Conservation (phyloP, 345 rosid genomes). For the Conringia planisiliqua region DNA sequence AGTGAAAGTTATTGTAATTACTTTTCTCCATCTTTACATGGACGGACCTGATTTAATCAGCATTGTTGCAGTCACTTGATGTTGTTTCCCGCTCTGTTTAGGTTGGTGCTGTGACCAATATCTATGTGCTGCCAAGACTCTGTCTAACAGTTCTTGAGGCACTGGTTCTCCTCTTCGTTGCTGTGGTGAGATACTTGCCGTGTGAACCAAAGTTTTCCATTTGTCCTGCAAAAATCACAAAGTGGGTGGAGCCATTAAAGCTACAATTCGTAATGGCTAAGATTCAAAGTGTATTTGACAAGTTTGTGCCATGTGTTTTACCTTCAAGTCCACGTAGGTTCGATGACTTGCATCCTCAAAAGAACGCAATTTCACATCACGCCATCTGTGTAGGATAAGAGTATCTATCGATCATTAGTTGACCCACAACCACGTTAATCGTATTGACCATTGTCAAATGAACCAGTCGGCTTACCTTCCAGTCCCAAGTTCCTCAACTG, state of each 20-base stretch:
- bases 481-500: slow-evolving; percentile 91
- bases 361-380: slow-evolving; percentile 70
- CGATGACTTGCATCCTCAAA: slow-evolving; percentile 72
- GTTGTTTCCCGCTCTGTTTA: slow-evolving; percentile 66
- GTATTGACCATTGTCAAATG: background rate
- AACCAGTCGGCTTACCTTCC: slow-evolving; percentile 60
- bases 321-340: slow-evolving; percentile 89
- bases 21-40: slow-evolving; percentile 21
- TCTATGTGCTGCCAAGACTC: slow-evolving; percentile 80
- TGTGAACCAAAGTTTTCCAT: slow-evolving; percentile 98
- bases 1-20: slow-evolving; percentile 15
- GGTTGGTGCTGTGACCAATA: slow-evolving; percentile 82
- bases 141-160: slow-evolving; percentile 85
- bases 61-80: slow-evolving; percentile 30
- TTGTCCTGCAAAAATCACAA: slow-evolving; percentile 61
- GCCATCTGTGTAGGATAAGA: slow-evolving; percentile 69
- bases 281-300: background rate
- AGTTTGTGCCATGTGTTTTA: slow-evolving; percentile 16
- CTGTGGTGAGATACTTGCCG: slow-evolving; percentile 82
- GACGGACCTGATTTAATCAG: slow-evolving; percentile 23
- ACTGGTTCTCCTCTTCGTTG: slow-evolving; percentile 97
- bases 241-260: background rate
- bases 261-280: background rate
- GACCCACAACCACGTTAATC: background rate
- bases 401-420: slow-evolving; percentile 1